Percentiles rank a stretch among this genome's conserved stretches.
Evolutionary conservation across 2,329 filamentous ascomycete species (phyloP).

Genomic region (Neonectria faginata): DNA sequence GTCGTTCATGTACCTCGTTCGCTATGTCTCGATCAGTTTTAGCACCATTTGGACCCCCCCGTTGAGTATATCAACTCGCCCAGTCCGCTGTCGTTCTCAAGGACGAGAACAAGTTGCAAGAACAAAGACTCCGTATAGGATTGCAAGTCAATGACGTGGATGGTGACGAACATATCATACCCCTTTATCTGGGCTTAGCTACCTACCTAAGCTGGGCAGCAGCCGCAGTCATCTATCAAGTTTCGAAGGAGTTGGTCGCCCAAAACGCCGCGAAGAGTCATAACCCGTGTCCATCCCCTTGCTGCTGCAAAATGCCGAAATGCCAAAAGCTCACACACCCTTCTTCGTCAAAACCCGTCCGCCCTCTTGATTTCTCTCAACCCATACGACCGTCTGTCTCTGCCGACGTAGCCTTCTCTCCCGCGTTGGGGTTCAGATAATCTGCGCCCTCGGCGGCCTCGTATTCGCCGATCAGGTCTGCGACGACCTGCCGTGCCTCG

Average conservation of each 20-base stretch:
- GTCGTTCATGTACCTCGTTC: too few species aligned
- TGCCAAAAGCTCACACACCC: constrained; percentile 14
- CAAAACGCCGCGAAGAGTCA: constrained; percentile 33
- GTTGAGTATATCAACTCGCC: too few species aligned
- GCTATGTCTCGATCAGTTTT: too few species aligned
- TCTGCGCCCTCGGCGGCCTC: constrained; percentile 92
- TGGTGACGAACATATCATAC: not conserved
- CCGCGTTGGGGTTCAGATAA: constrained; percentile 82
- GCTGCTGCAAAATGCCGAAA: constrained; percentile 13
- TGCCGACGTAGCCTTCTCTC: constrained; percentile 63
- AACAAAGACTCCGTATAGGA: not conserved
- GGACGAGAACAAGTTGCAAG: not conserved
- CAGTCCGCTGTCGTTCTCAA: not conserved
- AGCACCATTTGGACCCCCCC: too few species aligned
- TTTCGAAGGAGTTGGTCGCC: constrained; percentile 22
- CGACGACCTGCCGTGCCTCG: constrained; percentile 90
- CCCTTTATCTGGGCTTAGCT: constrained; percentile 10
- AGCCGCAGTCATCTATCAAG: constrained; percentile 14
- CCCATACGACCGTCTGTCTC: constrained; percentile 65
- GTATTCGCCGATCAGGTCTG: constrained; percentile 92
- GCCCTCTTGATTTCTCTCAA: constrained; percentile 39
- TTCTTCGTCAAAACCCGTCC: not conserved
- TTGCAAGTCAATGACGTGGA: not conserved
- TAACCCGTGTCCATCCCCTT: constrained; percentile 28
- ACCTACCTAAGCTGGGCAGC: constrained; percentile 12